phyloP scores from a whole-genome alignment of 225 moss, liverwort and hornwort genomes.

The Physcomitrellopsis africana region DNA sequence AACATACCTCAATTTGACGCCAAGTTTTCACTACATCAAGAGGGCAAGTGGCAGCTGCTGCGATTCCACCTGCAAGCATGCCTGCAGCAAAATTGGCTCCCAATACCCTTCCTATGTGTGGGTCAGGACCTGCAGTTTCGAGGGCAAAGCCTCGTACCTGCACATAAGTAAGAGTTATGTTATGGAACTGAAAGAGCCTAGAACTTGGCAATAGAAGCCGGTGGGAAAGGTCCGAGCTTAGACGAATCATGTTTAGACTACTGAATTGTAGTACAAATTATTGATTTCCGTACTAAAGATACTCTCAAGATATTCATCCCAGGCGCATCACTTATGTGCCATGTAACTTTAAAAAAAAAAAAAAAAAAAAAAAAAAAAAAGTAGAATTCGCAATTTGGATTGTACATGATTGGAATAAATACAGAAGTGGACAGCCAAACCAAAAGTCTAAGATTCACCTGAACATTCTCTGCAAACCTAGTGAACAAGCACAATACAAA shows the following conservation, averaged over 20 bases:
- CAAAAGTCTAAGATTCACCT: background rate
- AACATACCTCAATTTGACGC: constrained; percentile 87
- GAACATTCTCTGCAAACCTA: background rate
- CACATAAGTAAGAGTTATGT: constrained; percentile 24
- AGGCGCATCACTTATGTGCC: too few species aligned
- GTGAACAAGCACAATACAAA: background rate
- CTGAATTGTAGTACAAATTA: background rate
- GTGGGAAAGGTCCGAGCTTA: background rate
- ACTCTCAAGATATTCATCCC: too few species aligned
- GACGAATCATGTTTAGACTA: background rate
- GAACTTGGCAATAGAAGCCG: background rate
- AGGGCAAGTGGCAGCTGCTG: constrained; percentile 94
- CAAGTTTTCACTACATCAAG: constrained; percentile 96
- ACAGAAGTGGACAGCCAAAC: too few species aligned
- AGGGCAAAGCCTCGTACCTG: constrained; percentile 74
- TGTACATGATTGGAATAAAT: too few species aligned
- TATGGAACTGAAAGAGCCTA: background rate
- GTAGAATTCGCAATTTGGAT: too few species aligned
- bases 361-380: too few species aligned
- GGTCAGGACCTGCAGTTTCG: constrained; percentile 68
- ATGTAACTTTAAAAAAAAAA: too few species aligned
- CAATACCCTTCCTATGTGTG: constrained; percentile 70
- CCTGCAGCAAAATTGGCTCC: constrained; percentile 91
- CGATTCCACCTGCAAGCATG: constrained; percentile 84
- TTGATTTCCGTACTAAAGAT: too few species aligned